Conservation (phyloP, 805 yeast species). For the Yamadazyma nakazawae region DNA sequence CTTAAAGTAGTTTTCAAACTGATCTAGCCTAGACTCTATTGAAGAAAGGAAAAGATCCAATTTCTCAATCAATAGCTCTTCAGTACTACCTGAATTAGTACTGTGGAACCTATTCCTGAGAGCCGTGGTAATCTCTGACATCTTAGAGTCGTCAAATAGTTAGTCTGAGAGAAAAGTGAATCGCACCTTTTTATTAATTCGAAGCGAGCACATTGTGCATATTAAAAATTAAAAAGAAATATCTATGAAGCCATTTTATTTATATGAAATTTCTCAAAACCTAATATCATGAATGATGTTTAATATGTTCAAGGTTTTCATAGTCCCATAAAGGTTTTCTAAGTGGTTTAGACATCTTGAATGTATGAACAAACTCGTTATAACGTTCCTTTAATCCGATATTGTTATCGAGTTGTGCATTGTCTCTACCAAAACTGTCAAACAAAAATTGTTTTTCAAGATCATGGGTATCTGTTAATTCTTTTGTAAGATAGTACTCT, state of each 20-base stretch:
- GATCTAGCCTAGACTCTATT: constrained; percentile 38
- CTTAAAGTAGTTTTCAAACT: constrained; percentile 39
- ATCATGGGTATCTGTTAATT: constrained; percentile 19
- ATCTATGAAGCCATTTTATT: background rate
- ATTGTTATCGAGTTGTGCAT: constrained; percentile 4
- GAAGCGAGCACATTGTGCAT: constrained; percentile 2
- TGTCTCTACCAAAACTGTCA: constrained; percentile 17
- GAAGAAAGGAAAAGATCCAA: constrained; percentile 40
- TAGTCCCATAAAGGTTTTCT: constrained; percentile 20
- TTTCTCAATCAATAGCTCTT: constrained; percentile 39
- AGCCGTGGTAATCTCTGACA: constrained; percentile 15
- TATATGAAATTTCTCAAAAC: background rate
- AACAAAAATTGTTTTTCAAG: constrained; percentile 16
- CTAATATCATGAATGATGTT: background rate
- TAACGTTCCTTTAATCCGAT: constrained; percentile 11
- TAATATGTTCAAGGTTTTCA: constrained; percentile 17
- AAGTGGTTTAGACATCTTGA: constrained; percentile 19
- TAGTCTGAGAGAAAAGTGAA: background rate
- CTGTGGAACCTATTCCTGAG: constrained; percentile 11
- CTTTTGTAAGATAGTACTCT: constrained; percentile 20
- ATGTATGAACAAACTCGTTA: constrained; percentile 14
- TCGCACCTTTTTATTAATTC: background rate
- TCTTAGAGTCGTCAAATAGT: constrained; percentile 2
- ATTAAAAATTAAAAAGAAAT: background rate
- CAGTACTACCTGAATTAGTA: constrained; percentile 20